Evolutionary conservation across 192 early-diverging fungal genomes (phyloP).

Genomic region (Funneliformis geosporum): DNA sequence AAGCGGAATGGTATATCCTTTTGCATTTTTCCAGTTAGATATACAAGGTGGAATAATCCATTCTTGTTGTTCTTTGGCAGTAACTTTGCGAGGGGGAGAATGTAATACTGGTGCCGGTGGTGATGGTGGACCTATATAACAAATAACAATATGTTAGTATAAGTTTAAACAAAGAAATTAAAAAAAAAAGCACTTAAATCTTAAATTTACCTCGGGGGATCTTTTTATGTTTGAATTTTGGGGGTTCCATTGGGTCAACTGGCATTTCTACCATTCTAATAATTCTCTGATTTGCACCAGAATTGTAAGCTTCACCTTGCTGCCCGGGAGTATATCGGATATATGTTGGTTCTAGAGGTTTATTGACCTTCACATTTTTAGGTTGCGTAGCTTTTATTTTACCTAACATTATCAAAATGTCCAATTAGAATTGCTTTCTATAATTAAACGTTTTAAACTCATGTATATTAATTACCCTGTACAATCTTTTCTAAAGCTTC

Average conservation of each 20-base stretch:
- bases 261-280: slow-evolving; percentile 95
- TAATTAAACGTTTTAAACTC: no score
- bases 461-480: slow-evolving; percentile 46
- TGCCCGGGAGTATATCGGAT: slow-evolving; percentile 90
- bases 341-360: slow-evolving; percentile 70
- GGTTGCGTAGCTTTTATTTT: slow-evolving; percentile 67
- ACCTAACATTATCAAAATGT: slow-evolving; percentile 35
- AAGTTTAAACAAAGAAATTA: background rate
- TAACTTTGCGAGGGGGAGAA: slow-evolving; percentile 95
- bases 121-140: slow-evolving; percentile 63
- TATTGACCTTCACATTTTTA: slow-evolving; percentile 56
- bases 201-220: slow-evolving; percentile 64
- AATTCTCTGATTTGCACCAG: slow-evolving; percentile 83
- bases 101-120: slow-evolving; percentile 98
- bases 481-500: slow-evolving; percentile 87
- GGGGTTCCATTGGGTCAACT: slow-evolving; percentile 95
- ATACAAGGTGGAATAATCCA: slow-evolving; percentile 99
- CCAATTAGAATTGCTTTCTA: no score
- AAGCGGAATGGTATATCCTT: slow-evolving; percentile 98
- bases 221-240: slow-evolving; percentile 90
- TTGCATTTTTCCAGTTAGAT: slow-evolving; percentile 99
- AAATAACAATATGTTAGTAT: slow-evolving; percentile 7
- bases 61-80: slow-evolving; percentile 93
- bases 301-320: slow-evolving; percentile 64
- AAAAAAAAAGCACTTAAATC: background rate